Percentiles rank a stretch among this genome's conserved stretches.
phyloP scores from a whole-genome alignment of 805 yeast genomes.

The Cyberlindnera petersonii region DNA sequence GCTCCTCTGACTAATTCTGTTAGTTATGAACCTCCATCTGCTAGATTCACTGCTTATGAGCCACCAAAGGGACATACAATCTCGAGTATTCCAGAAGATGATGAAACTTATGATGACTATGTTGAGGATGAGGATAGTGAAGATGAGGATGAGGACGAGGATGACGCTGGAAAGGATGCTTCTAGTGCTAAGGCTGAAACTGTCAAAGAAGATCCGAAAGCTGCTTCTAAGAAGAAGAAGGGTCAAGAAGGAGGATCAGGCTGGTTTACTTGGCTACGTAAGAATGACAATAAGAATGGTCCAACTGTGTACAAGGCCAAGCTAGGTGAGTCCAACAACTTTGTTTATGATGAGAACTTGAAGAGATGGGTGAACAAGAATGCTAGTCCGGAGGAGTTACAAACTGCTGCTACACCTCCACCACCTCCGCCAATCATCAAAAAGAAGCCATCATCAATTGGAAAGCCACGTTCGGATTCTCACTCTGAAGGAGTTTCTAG shows the following conservation, averaged over 20 bases:
- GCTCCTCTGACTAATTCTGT: constrained; percentile 4
- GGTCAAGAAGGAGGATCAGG: constrained; percentile 19
- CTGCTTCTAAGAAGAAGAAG: constrained; percentile 18
- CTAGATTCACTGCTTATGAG: constrained; percentile 24
- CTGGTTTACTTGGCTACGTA: constrained; percentile 65
- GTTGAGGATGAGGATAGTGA: constrained; percentile 40
- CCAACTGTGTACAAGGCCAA: constrained; percentile 82
- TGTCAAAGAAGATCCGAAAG: constrained; percentile 16
- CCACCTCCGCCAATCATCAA: constrained; percentile 45
- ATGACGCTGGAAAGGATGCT: constrained; percentile 10
- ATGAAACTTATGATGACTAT: constrained; percentile 46
- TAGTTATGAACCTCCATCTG: constrained; percentile 26
- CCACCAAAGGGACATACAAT: constrained; percentile 24
- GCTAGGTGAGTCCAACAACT: constrained; percentile 67
- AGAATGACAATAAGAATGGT: constrained; percentile 50
- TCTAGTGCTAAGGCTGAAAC: neutral
- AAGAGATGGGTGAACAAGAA: constrained; percentile 83
- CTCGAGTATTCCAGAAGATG: constrained; percentile 30
- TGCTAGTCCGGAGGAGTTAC: constrained; percentile 61
- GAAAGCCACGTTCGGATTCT: constrained; percentile 38
- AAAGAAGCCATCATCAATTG: constrained; percentile 31
- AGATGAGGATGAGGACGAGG: constrained; percentile 26
- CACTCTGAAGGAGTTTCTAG: constrained; percentile 14
- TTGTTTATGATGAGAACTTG: constrained; percentile 77
- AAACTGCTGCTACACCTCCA: constrained; percentile 64